A percentile compares a stretch with the other conserved stretches of the same genome.
phyloP scores from a whole-genome alignment of 1,139 yeast genomes.

The Blastobotrys indianensis region DNA sequence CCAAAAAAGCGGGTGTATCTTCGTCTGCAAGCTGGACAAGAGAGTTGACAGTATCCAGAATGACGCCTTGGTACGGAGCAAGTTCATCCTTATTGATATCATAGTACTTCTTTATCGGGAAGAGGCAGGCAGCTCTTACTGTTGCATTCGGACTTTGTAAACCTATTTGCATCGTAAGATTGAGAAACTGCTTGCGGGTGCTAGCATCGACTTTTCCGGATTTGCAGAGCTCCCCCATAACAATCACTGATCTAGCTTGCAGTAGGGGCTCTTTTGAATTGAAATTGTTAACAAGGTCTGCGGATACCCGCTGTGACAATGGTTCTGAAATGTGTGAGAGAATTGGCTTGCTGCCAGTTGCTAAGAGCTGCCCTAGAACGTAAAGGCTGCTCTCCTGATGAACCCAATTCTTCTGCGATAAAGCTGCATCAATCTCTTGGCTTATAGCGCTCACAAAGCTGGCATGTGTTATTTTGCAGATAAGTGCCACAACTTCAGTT shows the following conservation, averaged over 20 bases:
- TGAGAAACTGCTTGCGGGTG: slow-evolving; percentile 1
- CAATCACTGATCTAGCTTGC: slow-evolving; percentile 23
- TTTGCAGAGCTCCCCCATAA: slow-evolving; percentile 13
- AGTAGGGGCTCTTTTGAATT: slow-evolving; percentile 14
- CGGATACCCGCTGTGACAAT: too few species aligned
- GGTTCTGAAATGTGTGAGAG: slow-evolving; percentile 1
- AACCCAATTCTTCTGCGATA: slow-evolving; percentile 2
- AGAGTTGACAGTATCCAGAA: slow-evolving; percentile 39
- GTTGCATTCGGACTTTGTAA: slow-evolving; percentile 5
- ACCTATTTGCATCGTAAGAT: slow-evolving; percentile 4
- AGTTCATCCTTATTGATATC: slow-evolving; percentile 5
- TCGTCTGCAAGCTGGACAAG: slow-evolving; percentile 67
- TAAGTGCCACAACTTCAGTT: slow-evolving; percentile 15
- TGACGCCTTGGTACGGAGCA: slow-evolving; percentile 16
- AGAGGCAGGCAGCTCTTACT: slow-evolving; percentile 11
- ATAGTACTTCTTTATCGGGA: slow-evolving; percentile 9
- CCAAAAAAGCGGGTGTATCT: slow-evolving; percentile 68
- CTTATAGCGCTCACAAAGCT: slow-evolving; percentile 6
- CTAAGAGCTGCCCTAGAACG: slow-evolving; percentile 13
- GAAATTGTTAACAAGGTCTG: not conserved
- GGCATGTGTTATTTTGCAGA: slow-evolving; percentile 8
- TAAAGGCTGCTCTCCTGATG: slow-evolving; percentile 18
- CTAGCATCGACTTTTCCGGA: not conserved
- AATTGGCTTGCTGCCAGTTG: slow-evolving; percentile 12
- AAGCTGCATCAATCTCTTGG: slow-evolving; percentile 5